Evolutionary conservation across 345 rosid genomes (phyloP), one percentile per base, ranked within the genome.

Genomic region (Bretschneidera sinensis): DNA sequence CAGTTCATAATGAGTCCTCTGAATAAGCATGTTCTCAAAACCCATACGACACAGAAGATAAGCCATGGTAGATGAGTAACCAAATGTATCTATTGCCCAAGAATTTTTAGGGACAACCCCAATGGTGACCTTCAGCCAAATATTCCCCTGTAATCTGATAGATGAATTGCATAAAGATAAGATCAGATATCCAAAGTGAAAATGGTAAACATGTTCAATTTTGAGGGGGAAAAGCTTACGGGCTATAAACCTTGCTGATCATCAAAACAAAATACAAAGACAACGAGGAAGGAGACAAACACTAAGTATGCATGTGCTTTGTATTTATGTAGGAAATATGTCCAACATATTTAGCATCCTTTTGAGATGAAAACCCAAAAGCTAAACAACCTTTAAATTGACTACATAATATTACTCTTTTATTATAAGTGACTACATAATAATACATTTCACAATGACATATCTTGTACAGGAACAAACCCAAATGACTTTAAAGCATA

Each of bases 21-120:
- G 99, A 65, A 91, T 91, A 66, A 94, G 97, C 99, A 94, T 94
- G 77, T 94, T 94, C 73, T 94, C 96, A 7, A 94, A 88, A 64
- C 99, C 99, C 99, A 94, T 94, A 24, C 96, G 97, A 22, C 88
- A 88, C 55, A 94, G 87, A 59, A 94, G 90, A 73, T 94, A 91
- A 51, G 99, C 96, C 99, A 94, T 91, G 17, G 97, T 94, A 39
- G 99, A 79, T 4, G 99, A 94, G 77, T 91, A 91, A 58, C 99
- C 99, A 78, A 94, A 94, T 17, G 97, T 97, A 70, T 94, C 99
- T 63, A 94, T 94, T 21, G 97, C 95, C 99, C 99, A 94, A 22
- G 96, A 88, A 56, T 94, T 94, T 75, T 85, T 91, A 21, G 99
- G 99, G 69, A 94, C 70, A 71, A 88, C 67, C 16, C 99, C 97